phyloP scores from a whole-genome alignment of 2,329 filamentous ascomycete species.

The Pseudogymnoascus sp. region DNA sequence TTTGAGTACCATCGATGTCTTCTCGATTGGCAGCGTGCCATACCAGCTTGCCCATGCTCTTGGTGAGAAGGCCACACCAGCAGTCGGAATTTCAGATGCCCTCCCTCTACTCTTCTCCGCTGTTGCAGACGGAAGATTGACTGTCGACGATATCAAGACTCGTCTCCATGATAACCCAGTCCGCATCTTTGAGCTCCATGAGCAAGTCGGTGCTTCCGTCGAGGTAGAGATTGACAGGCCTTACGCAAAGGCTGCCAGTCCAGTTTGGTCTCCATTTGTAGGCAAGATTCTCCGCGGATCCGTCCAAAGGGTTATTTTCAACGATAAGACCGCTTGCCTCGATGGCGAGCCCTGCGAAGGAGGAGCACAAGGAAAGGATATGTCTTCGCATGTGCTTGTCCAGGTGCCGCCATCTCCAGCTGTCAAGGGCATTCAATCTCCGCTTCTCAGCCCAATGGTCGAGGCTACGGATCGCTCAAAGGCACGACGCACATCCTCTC shows the following conservation, averaged over 20 bases:
- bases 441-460: constrained; percentile 24
- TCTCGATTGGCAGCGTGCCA: constrained; percentile 70
- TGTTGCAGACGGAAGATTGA: constrained; percentile 65
- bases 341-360: constrained; percentile 57
- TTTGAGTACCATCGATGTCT: constrained; percentile 66
- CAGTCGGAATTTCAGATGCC: constrained; percentile 64
- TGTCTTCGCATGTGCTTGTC: constrained; percentile 58
- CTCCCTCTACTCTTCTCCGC: constrained; percentile 70
- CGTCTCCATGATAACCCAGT: constrained; percentile 73
- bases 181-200: constrained; percentile 74
- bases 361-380: constrained; percentile 59
- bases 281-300: constrained; percentile 62
- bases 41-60: constrained; percentile 61
- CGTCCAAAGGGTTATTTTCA: constrained; percentile 69
- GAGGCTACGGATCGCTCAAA: constrained; percentile 29
- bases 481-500: constrained; percentile 27
- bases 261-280: constrained; percentile 63
- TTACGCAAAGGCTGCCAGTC: constrained; percentile 47
- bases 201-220: constrained; percentile 64
- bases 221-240: constrained; percentile 71
- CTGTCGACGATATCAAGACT: constrained; percentile 63
- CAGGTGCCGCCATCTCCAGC: constrained; percentile 47
- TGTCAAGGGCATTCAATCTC: constrained; percentile 38
- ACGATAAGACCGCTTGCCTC: constrained; percentile 65
- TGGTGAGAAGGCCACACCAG: constrained; percentile 47